Percentiles rank a stretch among this genome's conserved stretches.
Conservation (phyloP, 139 green algal species). For the Coelastrella sp. region DNA sequence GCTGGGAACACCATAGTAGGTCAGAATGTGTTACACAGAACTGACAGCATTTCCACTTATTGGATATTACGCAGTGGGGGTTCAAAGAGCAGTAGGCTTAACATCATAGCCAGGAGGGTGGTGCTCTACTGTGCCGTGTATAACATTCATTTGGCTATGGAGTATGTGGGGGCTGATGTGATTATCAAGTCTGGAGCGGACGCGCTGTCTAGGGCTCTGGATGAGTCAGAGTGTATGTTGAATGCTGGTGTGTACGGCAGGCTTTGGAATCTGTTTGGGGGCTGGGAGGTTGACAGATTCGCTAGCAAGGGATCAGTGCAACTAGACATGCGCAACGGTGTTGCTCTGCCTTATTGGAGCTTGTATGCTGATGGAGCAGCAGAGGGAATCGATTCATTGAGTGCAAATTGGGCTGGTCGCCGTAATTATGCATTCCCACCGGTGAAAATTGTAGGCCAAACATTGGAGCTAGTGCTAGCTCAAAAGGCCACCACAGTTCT, state of each 20-base stretch:
- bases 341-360: neutral
- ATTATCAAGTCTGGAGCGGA: slow-evolving; percentile 26
- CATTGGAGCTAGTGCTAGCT: neutral
- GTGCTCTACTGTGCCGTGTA: slow-evolving; percentile 17
- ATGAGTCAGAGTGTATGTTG: slow-evolving; percentile 35
- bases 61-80: neutral
- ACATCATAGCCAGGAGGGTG: neutral
- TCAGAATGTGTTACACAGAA: slow-evolving; percentile 5
- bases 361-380: slow-evolving; percentile 8
- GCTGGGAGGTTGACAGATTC: slow-evolving; percentile 1
- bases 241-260: neutral
- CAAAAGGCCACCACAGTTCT: neutral
- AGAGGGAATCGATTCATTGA: slow-evolving; percentile 12
- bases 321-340: neutral
- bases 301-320: neutral
- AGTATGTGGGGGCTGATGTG: slow-evolving; percentile 26
- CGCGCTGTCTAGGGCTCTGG: neutral
- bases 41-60: slow-evolving; percentile 27
- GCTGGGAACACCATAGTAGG: neutral
- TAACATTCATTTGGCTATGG: neutral
- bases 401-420: neutral
- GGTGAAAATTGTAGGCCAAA: neutral
- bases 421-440: slow-evolving; percentile 10
- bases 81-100: neutral
- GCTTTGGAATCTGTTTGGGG: neutral